Evolutionary conservation across 495 filamentous ascomycete genomes (phyloP).

Genomic region (Tetracladium marchalianum): DNA sequence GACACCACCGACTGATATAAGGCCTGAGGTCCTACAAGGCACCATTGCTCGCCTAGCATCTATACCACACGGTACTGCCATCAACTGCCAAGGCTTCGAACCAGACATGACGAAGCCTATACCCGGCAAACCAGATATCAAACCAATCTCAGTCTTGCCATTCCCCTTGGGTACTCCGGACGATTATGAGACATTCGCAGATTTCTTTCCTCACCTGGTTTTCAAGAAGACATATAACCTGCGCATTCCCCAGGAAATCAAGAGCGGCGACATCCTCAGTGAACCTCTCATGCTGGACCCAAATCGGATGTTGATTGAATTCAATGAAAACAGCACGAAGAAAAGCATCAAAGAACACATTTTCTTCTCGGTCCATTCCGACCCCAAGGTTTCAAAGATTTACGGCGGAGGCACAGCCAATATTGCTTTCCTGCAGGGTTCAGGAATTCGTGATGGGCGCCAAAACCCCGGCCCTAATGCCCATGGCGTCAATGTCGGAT

Average conservation of each 20-base stretch:
- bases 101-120: slow-evolving; percentile 2
- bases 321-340: slow-evolving; percentile 5
- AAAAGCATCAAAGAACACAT: slow-evolving; percentile 5
- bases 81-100: slow-evolving; percentile 8
- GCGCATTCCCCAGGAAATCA: slow-evolving; percentile 7
- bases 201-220: slow-evolving; percentile 2
- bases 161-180: slow-evolving; percentile 3
- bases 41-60: too few relatives aligned
- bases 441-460: background rate
- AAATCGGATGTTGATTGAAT: slow-evolving; percentile 3
- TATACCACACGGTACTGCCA: slow-evolving; percentile 4
- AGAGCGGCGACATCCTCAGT: slow-evolving; percentile 2
- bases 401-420: slow-evolving; percentile 5
- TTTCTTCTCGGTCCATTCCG: slow-evolving; percentile 4
- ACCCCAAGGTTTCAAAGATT: background rate
- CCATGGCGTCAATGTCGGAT: slow-evolving; percentile 2
- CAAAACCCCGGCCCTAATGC: slow-evolving; percentile 1
- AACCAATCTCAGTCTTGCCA: slow-evolving; percentile 2
- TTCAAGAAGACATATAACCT: slow-evolving; percentile 3
- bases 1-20: too few relatives aligned
- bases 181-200: background rate
- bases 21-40: too few relatives aligned
- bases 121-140: slow-evolving; percentile 13
- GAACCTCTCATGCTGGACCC: slow-evolving; percentile 5
- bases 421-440: background rate